Percentiles rank a stretch among this genome's conserved stretches.
Conservation (phyloP, 768 basidiomycete genomes). For the Leccinellum albellum region DNA sequence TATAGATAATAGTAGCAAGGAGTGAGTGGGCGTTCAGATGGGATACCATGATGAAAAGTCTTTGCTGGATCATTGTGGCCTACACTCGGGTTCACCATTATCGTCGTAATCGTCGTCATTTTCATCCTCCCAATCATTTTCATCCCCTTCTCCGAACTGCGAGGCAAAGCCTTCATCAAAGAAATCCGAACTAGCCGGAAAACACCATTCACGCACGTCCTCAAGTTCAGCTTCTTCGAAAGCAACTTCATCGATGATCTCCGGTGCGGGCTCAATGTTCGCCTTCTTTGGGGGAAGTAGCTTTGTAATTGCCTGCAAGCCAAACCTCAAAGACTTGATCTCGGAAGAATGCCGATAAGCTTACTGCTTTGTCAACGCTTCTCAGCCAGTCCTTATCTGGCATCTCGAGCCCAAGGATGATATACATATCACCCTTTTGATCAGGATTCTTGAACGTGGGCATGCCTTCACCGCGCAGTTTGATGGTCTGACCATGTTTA, state of each 20-base stretch:
- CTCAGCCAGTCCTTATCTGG: slow-evolving; percentile 75
- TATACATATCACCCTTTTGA: slow-evolving; percentile 75
- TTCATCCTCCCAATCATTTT: slow-evolving; percentile 68
- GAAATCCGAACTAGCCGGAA: slow-evolving; percentile 69
- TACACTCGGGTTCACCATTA: slow-evolving; percentile 54
- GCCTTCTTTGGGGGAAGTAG: slow-evolving; percentile 75
- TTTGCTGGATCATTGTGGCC: slow-evolving; percentile 46
- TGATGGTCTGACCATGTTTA: slow-evolving; percentile 67
- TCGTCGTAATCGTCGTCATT: slow-evolving; percentile 57
- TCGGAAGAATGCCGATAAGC: slow-evolving; percentile 1
- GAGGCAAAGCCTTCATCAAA: slow-evolving; percentile 68
- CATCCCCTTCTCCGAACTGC: slow-evolving; percentile 72
- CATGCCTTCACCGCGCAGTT: slow-evolving; percentile 87
- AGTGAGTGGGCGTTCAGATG: slow-evolving; percentile 9
- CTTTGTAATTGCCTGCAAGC: slow-evolving; percentile 53
- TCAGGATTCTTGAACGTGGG: slow-evolving; percentile 65
- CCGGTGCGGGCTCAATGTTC: slow-evolving; percentile 69
- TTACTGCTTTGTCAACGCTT: slow-evolving; percentile 57
- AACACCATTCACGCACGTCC: slow-evolving; percentile 80
- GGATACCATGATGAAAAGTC: slow-evolving; percentile 6
- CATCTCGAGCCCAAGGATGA: slow-evolving; percentile 87
- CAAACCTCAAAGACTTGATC: slow-evolving; percentile 2
- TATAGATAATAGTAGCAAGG: slow-evolving; percentile 13
- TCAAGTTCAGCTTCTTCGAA: slow-evolving; percentile 77
- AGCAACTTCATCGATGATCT: slow-evolving; percentile 62